A percentile compares a stretch with the other conserved stretches of the same genome.
Evolutionary conservation across 768 basidiomycete species (phyloP).

Genomic region (Pleurotus sapidus): DNA sequence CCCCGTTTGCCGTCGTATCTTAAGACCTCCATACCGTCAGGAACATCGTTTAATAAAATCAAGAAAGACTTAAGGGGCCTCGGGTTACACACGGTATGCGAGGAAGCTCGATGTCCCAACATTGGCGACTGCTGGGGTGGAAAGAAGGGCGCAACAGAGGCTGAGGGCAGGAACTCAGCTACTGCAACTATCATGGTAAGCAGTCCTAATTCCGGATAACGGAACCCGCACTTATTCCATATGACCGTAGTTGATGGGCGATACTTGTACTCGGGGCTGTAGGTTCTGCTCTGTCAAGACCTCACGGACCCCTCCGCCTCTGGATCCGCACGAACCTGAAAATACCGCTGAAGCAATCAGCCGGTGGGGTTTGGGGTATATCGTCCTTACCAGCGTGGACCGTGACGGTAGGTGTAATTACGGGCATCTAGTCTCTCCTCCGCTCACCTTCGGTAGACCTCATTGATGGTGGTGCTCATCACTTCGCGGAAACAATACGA

Average conservation of each 20-base stretch:
- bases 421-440: neutral
- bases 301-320: conserved; percentile 78
- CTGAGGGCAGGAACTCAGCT: conserved; percentile 75
- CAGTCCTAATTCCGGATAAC: neutral
- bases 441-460: conserved; percentile 58
- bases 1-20: conserved; percentile 85
- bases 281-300: conserved; percentile 98
- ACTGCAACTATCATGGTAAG: conserved; percentile 98
- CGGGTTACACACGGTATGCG: conserved; percentile 92
- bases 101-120: conserved; percentile 98
- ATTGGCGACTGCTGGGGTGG: conserved; percentile 99
- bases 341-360: conserved; percentile 97
- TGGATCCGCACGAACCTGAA: conserved; percentile 97
- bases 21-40: conserved; percentile 91
- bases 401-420: conserved; percentile 71
- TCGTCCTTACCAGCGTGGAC: conserved; percentile 95
- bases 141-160: conserved; percentile 58
- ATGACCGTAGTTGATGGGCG: conserved; percentile 84
- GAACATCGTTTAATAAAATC: conserved; percentile 84
- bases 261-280: conserved; percentile 97
- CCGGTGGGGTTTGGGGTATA: conserved; percentile 97
- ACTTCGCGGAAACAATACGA: conserved; percentile 93
- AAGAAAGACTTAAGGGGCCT: conserved; percentile 94
- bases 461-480: conserved; percentile 85
- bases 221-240: neutral